Conservation (phyloP, 2,329 filamentous ascomycete species). For the Fusarium bulbicola region DNA sequence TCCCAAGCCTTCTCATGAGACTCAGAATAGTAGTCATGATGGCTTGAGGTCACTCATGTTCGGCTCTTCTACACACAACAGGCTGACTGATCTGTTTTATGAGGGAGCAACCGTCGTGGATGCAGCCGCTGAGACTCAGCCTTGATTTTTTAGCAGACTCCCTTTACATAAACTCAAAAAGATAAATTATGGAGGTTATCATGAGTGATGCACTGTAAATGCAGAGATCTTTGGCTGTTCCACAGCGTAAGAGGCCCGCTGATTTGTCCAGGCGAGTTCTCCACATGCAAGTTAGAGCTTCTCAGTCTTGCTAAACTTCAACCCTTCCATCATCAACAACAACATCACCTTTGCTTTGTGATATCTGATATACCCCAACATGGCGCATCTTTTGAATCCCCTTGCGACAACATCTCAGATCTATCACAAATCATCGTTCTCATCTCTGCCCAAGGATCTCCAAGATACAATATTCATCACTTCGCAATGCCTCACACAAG, state of each 20-base stretch:
- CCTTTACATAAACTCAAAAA: neutral
- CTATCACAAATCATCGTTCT: conserved; percentile 62
- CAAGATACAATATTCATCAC: conserved; percentile 77
- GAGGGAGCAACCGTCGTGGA: neutral
- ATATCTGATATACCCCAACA: conserved; percentile 40
- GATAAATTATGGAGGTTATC: neutral
- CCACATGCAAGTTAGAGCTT: conserved; percentile 23
- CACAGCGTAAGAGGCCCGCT: conserved; percentile 2
- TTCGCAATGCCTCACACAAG: conserved; percentile 78
- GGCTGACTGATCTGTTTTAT: neutral
- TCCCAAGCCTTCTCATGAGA: neutral
- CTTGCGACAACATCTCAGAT: conserved; percentile 78
- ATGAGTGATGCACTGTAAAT: neutral
- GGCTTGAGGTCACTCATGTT: neutral
- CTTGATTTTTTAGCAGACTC: neutral
- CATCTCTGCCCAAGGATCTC: conserved; percentile 71
- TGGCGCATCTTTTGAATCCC: conserved; percentile 74
- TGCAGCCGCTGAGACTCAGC: fast-evolving
- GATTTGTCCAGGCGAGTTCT: conserved; percentile 16
- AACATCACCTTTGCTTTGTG: neutral
- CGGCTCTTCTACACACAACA: neutral
- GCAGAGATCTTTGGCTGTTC: conserved; percentile 12
- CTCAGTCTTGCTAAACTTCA: conserved; percentile 38
- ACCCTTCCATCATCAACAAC: conserved; percentile 1
- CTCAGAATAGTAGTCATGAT: neutral